Conservation (phyloP, 2,329 filamentous ascomycete species). For the Nigrospora oryzae region DNA sequence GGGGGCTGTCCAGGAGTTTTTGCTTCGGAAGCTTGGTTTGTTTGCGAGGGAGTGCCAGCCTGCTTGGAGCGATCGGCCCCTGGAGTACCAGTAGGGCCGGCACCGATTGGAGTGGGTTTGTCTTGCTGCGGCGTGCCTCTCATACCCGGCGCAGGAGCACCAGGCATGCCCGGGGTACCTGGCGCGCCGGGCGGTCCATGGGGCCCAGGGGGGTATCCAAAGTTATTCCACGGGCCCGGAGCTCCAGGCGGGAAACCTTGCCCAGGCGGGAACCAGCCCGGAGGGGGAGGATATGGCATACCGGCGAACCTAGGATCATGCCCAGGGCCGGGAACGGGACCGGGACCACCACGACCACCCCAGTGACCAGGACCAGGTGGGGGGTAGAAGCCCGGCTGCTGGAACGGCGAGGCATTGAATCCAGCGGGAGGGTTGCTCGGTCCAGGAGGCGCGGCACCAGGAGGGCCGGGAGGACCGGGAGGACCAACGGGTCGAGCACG, state of each 20-base stretch:
- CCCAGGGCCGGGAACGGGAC: conserved; percentile 47
- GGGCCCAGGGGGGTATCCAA: conserved; percentile 53
- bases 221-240: conserved; percentile 49
- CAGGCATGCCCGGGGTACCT: conserved; percentile 18
- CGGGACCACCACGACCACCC: conserved; percentile 41
- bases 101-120: conserved; percentile 44
- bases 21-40: conserved; percentile 41
- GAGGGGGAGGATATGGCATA: conserved; percentile 70
- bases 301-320: conserved; percentile 58
- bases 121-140: conserved; percentile 26
- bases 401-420: conserved; percentile 35
- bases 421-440: conserved; percentile 21
- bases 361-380: conserved; percentile 44
- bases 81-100: conserved; percentile 36
- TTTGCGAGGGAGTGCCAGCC: conserved; percentile 34
- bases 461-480: conserved; percentile 8
- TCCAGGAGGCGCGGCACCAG: conserved; percentile 12
- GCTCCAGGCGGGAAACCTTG: conserved; percentile 65
- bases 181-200: conserved; percentile 34
- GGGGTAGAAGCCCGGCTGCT: conserved; percentile 38
- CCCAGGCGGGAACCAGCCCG: conserved; percentile 71
- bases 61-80: conserved; percentile 36
- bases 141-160: conserved; percentile 20
- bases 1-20: conserved; percentile 40
- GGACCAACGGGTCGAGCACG: conserved; percentile 24